Evolutionary conservation across 805 yeast genomes (phyloP), one percentile per base, ranked within the genome.

Genomic region (Ogataea siamensis): DNA sequence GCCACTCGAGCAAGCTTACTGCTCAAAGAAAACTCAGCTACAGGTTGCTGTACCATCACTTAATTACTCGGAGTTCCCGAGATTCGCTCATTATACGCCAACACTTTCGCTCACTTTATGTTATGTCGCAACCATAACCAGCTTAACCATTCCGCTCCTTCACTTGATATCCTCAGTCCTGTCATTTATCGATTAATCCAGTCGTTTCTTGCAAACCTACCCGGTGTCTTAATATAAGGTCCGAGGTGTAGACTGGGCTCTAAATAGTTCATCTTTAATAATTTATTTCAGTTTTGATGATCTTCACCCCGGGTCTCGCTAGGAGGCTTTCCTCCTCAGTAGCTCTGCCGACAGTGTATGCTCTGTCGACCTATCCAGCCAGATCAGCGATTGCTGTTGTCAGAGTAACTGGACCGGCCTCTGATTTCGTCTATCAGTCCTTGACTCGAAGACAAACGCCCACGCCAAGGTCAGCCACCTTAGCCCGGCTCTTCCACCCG

Each of bases 371-470:
- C 0, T 78, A 83, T 7, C 76, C 84, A 0, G 80, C 87, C 1
- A 71, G 82, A 42, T 74, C 97, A 0, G 99, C 97, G 0, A 78
- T 93, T 16, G 95, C 88, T 0, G 87, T 93, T 1, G 70, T 93
- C 4, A 68, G 99, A 33, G 65, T 89, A 0, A 78, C 95, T 1
- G 99, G 99, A 0, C 67, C 87, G 0, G 74, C 74, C 16, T 70
- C 85, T 2, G 34, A 50, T 14, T 48, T 54, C 35, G 66, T 83
- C 1, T 74, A 68, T 37, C 50, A 67, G 7, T 43, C 53, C 16
- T 63, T 87, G 17, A 79, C 89, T 0, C 50, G 62, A 9, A 49
- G 37, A 2, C 46, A 36, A 3, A 39, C 36, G 0, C 84, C 86
- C 0, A 47, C 36, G 5, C 76, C 78, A 1, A 63, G 91, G 41